These are phyloP conservation scores for Carex sylvatica DNA, from an alignment of 202 grass and related monocot genomes.

Conservation along the genomic window DNA sequence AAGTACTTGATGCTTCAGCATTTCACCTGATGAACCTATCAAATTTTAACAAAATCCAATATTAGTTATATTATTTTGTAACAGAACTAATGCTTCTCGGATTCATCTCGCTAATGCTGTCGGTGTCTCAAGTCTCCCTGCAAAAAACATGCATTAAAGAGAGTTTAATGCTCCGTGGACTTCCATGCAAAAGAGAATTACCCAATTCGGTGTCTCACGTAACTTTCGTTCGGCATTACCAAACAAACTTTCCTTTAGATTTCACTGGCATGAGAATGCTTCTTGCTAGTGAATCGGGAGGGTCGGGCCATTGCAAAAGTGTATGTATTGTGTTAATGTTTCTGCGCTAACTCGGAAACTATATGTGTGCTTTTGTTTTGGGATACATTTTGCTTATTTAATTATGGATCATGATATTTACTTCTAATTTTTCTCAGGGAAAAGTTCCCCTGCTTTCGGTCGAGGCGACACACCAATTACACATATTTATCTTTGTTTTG, in stretches of 20 bases:
- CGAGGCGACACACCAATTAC: constrained; percentile 43
- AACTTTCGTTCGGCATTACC: neutral
- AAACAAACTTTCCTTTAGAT: constrained; percentile 3
- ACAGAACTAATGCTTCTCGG: constrained; percentile 47
- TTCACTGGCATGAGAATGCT: neutral
- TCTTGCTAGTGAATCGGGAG: constrained; percentile 3
- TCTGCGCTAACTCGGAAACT: neutral
- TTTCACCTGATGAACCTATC: neutral
- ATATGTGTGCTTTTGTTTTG: neutral
- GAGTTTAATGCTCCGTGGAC: constrained; percentile 10
- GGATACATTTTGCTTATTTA: neutral
- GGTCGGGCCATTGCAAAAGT: constrained; percentile 24
- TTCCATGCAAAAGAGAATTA: constrained; percentile 36
- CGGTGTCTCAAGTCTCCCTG: constrained; percentile 33
- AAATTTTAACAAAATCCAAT: neutral
- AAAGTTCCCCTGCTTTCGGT: constrained; percentile 40
- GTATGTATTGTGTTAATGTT: constrained; percentile 10
- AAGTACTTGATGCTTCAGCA: neutral
- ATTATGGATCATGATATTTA: neutral
- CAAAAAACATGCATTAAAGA: constrained; percentile 36
- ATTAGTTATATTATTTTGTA: neutral
- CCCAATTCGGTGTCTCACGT: neutral
- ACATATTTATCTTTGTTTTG: constrained; percentile 55
- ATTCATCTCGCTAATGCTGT: constrained; percentile 38
- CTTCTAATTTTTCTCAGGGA: constrained; percentile 26